A percentile compares a stretch with the other conserved stretches of the same genome.
Conservation (phyloP, 257 asterid genomes). For the Phtheirospermum japonicum region DNA sequence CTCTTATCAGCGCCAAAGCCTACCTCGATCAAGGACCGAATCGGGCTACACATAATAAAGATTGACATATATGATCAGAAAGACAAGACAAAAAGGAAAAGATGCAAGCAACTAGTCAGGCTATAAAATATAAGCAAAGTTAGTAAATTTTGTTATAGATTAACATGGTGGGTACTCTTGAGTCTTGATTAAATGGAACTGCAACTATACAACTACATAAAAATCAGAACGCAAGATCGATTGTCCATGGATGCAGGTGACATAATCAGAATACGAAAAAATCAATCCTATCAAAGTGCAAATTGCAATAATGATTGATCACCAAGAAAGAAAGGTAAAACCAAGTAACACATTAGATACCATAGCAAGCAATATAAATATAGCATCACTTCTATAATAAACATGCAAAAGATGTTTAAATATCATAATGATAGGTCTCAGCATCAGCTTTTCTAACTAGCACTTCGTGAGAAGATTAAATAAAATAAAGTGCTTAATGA, state of each 20-base stretch:
- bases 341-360: slow-evolving; percentile 1
- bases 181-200: neutral
- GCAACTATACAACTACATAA: neutral
- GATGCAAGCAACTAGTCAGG: neutral
- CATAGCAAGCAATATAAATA: slow-evolving; percentile 6
- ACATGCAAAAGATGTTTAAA: neutral
- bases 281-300: neutral
- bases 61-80: slow-evolving; percentile 14
- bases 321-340: neutral
- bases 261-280: slow-evolving; percentile 12
- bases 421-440: neutral
- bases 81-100: slow-evolving; percentile 4
- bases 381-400: neutral
- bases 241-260: neutral
- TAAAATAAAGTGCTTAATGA: neutral
- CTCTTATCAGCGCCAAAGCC: slow-evolving; percentile 72
- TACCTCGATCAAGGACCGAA: slow-evolving; percentile 77
- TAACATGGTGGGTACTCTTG: slow-evolving; percentile 1
- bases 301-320: neutral
- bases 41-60: slow-evolving; percentile 56
- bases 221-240: neutral
- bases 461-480: neutral
- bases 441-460: neutral
- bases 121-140: neutral
- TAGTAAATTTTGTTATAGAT: neutral